Evolutionary conservation across 1,284 basidiomycete genomes (phyloP), one percentile per base, ranked within the genome.

Genomic region (Cutaneotrichosporon sp.): DNA sequence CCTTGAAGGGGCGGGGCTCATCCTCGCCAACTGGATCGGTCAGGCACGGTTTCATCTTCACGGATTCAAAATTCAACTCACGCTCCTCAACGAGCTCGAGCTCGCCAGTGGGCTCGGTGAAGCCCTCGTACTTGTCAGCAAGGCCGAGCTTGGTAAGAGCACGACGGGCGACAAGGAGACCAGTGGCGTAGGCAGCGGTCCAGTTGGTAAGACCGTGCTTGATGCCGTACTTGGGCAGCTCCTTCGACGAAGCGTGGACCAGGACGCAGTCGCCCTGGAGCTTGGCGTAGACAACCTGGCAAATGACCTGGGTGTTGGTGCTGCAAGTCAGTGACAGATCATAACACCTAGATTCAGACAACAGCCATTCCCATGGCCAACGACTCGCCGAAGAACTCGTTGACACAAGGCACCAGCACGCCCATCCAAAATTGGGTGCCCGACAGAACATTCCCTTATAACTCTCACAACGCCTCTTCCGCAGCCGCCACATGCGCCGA

Each of bases 141-240:
- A 99, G 86, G 65, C 91, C 91, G 70, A 99, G 85, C 77, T 96
- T 97, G 71, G 85, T 85, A 54, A 98, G 80, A 37, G 93, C 94
- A 73, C 96, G 91, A 65, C 96, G 92, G 57, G 96, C 94, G 67
- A 82, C 84, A 46, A 99, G 86, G 52, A 99, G 85, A 75, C 96
- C 96, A 68, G 96, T 97, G 50, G 96, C 96, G 77, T 98, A 99
- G 50, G 93, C 93, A 61, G 94, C 93, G 63, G 92, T 82, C 96
- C 96, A 98, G 82, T 98, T 98, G 62, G 93, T 93, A 46, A 99
- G 81, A 79, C 96, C 96, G 76, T 98, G 93, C 77, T 90, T 89
- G 79, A 98, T 96, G 63, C 96, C 96, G 76, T 96, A 99, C 72
- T 85, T 82, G 54, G 90, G 89, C 46, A 98, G 86, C 79, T 99